Conservation (phyloP, 345 rosid species). For the Salix purpurea region DNA sequence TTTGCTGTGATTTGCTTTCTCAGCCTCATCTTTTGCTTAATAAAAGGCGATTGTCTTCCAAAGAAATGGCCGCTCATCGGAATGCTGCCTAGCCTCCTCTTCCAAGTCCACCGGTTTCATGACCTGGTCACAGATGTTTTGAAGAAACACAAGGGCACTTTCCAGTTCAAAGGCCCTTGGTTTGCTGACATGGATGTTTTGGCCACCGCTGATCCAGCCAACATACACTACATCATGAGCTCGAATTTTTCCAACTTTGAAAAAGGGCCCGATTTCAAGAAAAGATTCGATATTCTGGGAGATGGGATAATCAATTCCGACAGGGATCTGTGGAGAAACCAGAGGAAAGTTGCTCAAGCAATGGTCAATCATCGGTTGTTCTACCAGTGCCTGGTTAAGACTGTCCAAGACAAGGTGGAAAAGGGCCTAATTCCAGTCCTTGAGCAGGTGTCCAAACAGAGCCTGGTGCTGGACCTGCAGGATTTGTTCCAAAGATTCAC, state of each 20-base stretch:
- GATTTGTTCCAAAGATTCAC: conserved; percentile 22
- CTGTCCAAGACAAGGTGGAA: conserved; percentile 5
- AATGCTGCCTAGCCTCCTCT: conserved; percentile 9
- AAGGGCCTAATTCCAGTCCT: conserved; percentile 14
- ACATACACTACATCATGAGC: conserved; percentile 14
- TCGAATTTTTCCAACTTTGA: conserved; percentile 20
- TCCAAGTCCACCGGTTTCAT: conserved; percentile 13
- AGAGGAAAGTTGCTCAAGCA: background rate
- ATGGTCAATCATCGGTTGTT: background rate
- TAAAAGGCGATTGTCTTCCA: background rate
- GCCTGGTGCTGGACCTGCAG: conserved; percentile 7
- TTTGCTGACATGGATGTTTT: background rate
- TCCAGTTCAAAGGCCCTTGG: conserved; percentile 8
- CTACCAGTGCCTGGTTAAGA: background rate
- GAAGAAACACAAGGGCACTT: background rate
- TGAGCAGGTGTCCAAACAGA: background rate
- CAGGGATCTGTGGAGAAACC: conserved; percentile 13
- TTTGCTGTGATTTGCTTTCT: background rate
- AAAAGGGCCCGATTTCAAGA: conserved; percentile 7
- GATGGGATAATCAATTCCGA: conserved; percentile 24
- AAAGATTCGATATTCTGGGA: conserved; percentile 19
- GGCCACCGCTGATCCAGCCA: conserved; percentile 14
- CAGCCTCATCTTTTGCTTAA: background rate
- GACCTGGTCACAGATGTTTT: conserved; percentile 1
- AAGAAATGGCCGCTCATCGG: conserved; percentile 17